Conservation (phyloP, 2,329 filamentous ascomycete genomes). For the Ophiostoma himal-ulmi region DNA sequence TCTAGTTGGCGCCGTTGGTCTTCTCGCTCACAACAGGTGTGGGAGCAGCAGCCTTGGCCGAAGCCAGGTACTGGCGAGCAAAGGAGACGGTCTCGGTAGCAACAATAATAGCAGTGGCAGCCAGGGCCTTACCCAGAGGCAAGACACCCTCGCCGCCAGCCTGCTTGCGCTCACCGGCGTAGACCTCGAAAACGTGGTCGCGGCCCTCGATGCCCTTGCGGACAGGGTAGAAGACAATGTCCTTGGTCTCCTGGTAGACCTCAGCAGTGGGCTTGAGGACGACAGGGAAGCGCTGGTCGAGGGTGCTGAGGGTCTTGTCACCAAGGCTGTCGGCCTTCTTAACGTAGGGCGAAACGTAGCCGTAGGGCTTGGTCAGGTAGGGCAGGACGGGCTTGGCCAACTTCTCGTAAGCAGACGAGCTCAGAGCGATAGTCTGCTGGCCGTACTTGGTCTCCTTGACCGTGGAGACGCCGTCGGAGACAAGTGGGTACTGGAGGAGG, state of each 20-base stretch:
- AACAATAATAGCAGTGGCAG: constrained; percentile 62
- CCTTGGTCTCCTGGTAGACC: constrained; percentile 59
- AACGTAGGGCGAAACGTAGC: constrained; percentile 79
- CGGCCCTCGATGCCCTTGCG: constrained; percentile 56
- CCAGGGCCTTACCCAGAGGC: constrained; percentile 62
- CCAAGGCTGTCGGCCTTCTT: constrained; percentile 72
- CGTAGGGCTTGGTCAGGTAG: constrained; percentile 71
- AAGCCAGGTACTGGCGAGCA: constrained; percentile 52
- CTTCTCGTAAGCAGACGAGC: constrained; percentile 67
- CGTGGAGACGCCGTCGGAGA: constrained; percentile 69
- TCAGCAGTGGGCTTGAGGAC: constrained; percentile 71
- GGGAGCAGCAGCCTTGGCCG: constrained; percentile 52
- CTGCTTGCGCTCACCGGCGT: constrained; percentile 56
- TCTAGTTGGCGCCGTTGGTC: constrained; percentile 29
- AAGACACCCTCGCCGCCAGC: constrained; percentile 58
- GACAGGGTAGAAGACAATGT: constrained; percentile 56
- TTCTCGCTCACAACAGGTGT: constrained; percentile 45
- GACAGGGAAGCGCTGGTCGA: constrained; percentile 66
- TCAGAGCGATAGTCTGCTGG: constrained; percentile 71
- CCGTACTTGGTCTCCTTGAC: constrained; percentile 70
- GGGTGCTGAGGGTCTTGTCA: constrained; percentile 61
- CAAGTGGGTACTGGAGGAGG: constrained; percentile 74
- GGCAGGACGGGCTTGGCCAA: constrained; percentile 73
- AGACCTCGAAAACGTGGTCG: constrained; percentile 55
- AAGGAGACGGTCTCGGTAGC: constrained; percentile 59